A percentile compares a stretch with the other conserved stretches of the same genome.
Conservation (phyloP, 176 grass and related monocot species). For the Avena eriantha region DNA sequence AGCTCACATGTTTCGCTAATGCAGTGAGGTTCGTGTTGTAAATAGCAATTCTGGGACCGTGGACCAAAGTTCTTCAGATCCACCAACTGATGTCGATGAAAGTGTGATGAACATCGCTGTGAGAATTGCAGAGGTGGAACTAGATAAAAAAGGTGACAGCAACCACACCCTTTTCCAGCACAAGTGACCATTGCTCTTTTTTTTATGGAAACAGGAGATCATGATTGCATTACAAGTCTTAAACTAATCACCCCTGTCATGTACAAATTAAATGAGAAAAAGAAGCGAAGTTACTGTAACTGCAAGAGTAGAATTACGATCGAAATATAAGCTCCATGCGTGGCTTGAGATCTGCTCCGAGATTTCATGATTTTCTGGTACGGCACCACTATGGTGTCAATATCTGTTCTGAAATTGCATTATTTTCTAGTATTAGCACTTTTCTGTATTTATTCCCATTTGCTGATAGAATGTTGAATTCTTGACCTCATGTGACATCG, state of each 20-base stretch:
- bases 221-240: not conserved
- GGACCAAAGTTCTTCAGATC: not conserved
- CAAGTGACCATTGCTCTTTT: not conserved
- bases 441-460: not conserved
- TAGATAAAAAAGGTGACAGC: not conserved
- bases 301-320: not conserved
- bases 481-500: not conserved
- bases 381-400: not conserved
- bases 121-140: not conserved
- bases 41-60: not conserved
- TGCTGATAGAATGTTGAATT: not conserved
- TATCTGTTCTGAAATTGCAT: not conserved
- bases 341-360: not conserved
- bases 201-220: not conserved
- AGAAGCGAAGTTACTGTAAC: not conserved
- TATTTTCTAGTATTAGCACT: not conserved
- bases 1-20: not conserved
- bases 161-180: not conserved
- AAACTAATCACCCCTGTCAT: not conserved
- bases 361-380: constrained; percentile 1
- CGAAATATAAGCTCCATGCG: not conserved
- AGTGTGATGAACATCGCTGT: not conserved
- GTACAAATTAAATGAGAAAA: not conserved
- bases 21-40: constrained; percentile 10
- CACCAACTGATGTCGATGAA: not conserved